Conservation (phyloP, 2,329 filamentous ascomycete genomes). For the Ascochyta pisi region DNA sequence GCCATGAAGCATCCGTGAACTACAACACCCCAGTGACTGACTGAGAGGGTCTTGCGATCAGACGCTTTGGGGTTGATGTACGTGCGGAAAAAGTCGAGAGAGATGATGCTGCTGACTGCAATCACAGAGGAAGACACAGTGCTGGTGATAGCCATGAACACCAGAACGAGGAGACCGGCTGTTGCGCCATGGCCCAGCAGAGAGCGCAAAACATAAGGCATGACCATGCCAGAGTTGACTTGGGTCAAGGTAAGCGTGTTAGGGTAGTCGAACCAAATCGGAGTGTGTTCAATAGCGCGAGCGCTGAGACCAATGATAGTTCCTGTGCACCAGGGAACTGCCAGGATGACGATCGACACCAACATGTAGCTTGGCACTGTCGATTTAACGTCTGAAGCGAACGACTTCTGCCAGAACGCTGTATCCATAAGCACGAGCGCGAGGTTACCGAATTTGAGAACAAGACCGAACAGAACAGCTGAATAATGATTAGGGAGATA, state of each 20-base stretch:
- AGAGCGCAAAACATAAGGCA: constrained; percentile 29
- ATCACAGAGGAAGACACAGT: constrained; percentile 53
- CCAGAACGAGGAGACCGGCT: constrained; percentile 37
- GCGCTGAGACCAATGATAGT: constrained; percentile 54
- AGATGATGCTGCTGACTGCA: constrained; percentile 83
- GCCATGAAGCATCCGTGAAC: constrained; percentile 79
- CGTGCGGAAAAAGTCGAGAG: constrained; percentile 85
- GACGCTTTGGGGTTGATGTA: constrained; percentile 80
- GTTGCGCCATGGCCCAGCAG: constrained; percentile 28
- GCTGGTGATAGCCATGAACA: constrained; percentile 56
- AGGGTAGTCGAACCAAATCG: constrained; percentile 51
- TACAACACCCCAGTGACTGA: constrained; percentile 74
- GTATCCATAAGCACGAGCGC: constrained; percentile 22
- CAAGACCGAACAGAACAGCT: constrained; percentile 18
- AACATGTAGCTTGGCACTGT: constrained; percentile 21
- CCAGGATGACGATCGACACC: constrained; percentile 17
- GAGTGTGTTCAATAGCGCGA: constrained; percentile 49
- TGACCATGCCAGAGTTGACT: constrained; percentile 25
- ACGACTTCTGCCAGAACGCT: constrained; percentile 23
- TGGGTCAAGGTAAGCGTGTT: constrained; percentile 17
- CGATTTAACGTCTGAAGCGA: constrained; percentile 18
- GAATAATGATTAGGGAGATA: not conserved
- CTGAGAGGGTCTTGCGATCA: constrained; percentile 76
- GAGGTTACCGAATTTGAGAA: constrained; percentile 20
- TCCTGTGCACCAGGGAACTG: constrained; percentile 28